phyloP scores from a whole-genome alignment of 1,284 basidiomycete species.

The Kwoniella shivajii region DNA sequence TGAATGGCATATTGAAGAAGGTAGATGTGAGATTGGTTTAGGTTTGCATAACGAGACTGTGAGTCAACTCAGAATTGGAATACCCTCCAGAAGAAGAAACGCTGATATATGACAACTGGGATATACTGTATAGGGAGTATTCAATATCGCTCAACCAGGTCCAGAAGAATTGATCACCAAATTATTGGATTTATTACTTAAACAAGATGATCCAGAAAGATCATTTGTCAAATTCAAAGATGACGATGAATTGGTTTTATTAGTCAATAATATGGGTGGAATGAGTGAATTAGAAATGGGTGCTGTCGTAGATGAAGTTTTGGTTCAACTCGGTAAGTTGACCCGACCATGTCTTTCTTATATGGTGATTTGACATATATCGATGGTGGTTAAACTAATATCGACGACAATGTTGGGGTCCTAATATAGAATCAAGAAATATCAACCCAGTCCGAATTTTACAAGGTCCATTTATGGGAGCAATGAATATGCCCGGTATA shows the following conservation, averaged over 20 bases:
- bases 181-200: constrained; percentile 47
- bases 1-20: constrained; percentile 54
- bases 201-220: constrained; percentile 56
- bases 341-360: not conserved
- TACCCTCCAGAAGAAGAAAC: constrained; percentile 16
- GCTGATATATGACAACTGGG: not conserved
- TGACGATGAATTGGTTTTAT: constrained; percentile 49
- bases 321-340: constrained; percentile 52
- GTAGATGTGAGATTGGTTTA: constrained; percentile 57
- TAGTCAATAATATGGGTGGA: constrained; percentile 58
- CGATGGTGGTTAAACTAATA: too few relatives aligned
- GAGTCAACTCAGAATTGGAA: constrained; percentile 19
- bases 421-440: constrained; percentile 22
- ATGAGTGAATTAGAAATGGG: constrained; percentile 57
- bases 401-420: too few relatives aligned
- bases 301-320: constrained; percentile 54
- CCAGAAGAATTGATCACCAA: constrained; percentile 44
- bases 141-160: constrained; percentile 44
- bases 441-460: constrained; percentile 55
- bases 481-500: constrained; percentile 58
- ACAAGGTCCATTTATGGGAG: constrained; percentile 56
- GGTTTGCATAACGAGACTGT: constrained; percentile 59
- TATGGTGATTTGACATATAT: too few relatives aligned
- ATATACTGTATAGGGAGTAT: constrained; percentile 38
- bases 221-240: constrained; percentile 55